Conservation (phyloP, 441 rosid genomes). For the Mallotus repandus region DNA sequence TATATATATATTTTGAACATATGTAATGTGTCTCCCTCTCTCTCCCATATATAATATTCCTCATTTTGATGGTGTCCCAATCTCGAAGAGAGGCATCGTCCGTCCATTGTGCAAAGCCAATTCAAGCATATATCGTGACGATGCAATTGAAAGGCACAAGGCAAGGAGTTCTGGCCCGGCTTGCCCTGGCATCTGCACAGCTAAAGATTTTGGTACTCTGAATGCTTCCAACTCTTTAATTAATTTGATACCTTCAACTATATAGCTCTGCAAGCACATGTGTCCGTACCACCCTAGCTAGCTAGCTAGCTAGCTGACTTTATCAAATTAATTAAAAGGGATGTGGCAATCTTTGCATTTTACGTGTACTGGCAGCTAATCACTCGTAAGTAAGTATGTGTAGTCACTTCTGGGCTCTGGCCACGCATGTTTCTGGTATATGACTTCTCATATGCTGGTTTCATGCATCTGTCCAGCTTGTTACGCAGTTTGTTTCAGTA, state of each 20-base stretch:
- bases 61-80: too few species aligned
- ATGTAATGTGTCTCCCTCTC: too few species aligned
- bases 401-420: conserved; percentile 24
- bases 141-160: conserved; percentile 11
- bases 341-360: background rate
- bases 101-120: background rate
- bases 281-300: background rate
- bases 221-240: background rate
- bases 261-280: background rate
- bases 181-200: background rate
- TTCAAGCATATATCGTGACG: background rate
- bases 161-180: conserved; percentile 6
- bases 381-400: background rate
- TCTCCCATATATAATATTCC: too few species aligned
- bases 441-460: conserved; percentile 4
- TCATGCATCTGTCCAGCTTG: background rate
- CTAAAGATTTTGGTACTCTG: conserved; percentile 1
- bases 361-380: background rate
- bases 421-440: background rate
- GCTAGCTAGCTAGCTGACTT: too few species aligned
- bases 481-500: background rate
- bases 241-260: background rate
- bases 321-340: background rate
- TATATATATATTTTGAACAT: too few species aligned
- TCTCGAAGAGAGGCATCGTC: background rate